A percentile compares a stretch with the other conserved stretches of the same genome.
Evolutionary conservation across 805 yeast species (phyloP).

Genomic region (Metschnikowia gruessii): DNA sequence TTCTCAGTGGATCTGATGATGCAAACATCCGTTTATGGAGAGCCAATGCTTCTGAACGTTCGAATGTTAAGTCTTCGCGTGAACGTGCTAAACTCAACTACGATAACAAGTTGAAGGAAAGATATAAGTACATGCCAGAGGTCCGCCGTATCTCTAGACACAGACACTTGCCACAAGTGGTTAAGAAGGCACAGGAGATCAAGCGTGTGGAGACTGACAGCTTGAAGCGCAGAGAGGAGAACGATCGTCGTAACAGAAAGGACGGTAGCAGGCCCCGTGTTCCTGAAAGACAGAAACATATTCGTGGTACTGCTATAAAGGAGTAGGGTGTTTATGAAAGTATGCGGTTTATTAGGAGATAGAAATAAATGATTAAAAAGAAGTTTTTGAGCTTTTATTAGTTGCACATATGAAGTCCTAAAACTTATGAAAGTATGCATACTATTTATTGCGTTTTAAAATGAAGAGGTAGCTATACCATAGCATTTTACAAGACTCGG

Average conservation of each 20-base stretch:
- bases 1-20: constrained; percentile 91
- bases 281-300: constrained; percentile 82
- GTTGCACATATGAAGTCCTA: too few relatives aligned
- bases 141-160: constrained; percentile 85
- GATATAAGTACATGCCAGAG: constrained; percentile 96
- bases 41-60: constrained; percentile 77
- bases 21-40: constrained; percentile 96
- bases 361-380: not conserved
- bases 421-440: too few relatives aligned
- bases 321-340: constrained; percentile 23
- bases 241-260: constrained; percentile 76
- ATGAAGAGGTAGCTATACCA: too few relatives aligned
- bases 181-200: constrained; percentile 87
- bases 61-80: constrained; percentile 74
- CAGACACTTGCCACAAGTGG: constrained; percentile 83
- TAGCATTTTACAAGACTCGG: too few relatives aligned
- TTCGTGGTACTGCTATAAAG: constrained; percentile 74
- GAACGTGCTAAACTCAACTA: constrained; percentile 84
- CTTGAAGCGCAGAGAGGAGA: constrained; percentile 76
- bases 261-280: constrained; percentile 54
- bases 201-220: constrained; percentile 72
- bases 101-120: constrained; percentile 85
- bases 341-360: not conserved
- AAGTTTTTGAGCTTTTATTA: too few relatives aligned
- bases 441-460: too few relatives aligned